Evolutionary conservation across 352 stramenopile genomes (phyloP).

Genomic region (Globisporangium irregulare): DNA sequence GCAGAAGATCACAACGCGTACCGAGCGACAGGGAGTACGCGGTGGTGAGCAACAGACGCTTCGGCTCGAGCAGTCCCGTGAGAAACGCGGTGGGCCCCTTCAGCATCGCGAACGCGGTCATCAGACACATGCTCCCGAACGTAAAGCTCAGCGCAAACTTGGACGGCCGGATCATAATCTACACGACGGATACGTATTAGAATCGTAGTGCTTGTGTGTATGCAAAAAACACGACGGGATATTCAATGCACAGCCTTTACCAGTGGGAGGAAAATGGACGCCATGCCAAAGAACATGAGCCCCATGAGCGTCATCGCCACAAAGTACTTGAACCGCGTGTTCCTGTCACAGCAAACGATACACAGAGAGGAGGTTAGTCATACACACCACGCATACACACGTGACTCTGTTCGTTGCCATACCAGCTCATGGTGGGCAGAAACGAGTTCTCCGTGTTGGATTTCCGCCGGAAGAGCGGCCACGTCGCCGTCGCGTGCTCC

Average conservation of each 20-base stretch:
- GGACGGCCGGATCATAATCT: conserved; percentile 77
- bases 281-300: conserved; percentile 82
- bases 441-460: conserved; percentile 28
- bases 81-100: conserved; percentile 62
- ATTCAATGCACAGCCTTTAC: conserved; percentile 18
- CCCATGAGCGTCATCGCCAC: conserved; percentile 64
- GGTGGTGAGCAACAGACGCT: conserved; percentile 59
- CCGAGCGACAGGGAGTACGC: conserved; percentile 71
- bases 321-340: conserved; percentile 82
- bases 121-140: conserved; percentile 71
- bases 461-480: conserved; percentile 44
- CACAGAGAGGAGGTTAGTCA: neutral
- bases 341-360: conserved; percentile 28
- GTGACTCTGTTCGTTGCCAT: neutral
- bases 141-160: conserved; percentile 86
- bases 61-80: conserved; percentile 55
- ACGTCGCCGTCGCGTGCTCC: conserved; percentile 25
- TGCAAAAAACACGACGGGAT: neutral
- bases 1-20: conserved; percentile 17
- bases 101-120: conserved; percentile 76
- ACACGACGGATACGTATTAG: neutral
- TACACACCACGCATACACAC: neutral
- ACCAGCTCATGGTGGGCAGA: conserved; percentile 62
- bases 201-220: neutral
- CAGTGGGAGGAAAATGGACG: conserved; percentile 71